These are phyloP conservation scores for Truncatella angustata DNA, from an alignment of 2,329 filamentous ascomycete species.

Conservation along the genomic window DNA sequence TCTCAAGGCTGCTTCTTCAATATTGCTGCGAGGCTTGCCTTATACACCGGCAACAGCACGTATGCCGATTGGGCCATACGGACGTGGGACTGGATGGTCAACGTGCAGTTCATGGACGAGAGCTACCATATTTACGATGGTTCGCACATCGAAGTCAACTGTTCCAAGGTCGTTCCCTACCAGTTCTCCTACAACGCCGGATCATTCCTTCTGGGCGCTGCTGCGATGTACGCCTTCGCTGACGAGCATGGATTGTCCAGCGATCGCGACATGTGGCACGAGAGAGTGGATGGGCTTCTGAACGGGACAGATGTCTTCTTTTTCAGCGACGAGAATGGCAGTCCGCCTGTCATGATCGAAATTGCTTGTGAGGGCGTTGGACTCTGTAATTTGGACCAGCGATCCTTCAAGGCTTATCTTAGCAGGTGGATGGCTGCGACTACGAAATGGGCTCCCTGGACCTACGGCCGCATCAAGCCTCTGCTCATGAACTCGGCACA, in stretches of 20 bases:
- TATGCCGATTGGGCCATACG: constrained; percentile 76
- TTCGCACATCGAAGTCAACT: constrained; percentile 54
- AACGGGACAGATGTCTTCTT: constrained; percentile 54
- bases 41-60: constrained; percentile 74
- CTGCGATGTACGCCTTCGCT: constrained; percentile 67
- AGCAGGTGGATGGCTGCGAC: constrained; percentile 61
- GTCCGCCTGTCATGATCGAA: constrained; percentile 55
- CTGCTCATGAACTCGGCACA: constrained; percentile 54
- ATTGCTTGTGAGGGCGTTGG: constrained; percentile 62
- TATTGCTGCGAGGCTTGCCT: constrained; percentile 64
- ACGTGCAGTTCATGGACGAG: constrained; percentile 56
- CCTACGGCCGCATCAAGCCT: constrained; percentile 49
- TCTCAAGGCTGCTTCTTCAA: constrained; percentile 64
- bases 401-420: constrained; percentile 64
- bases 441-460: constrained; percentile 63
- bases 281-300: constrained; percentile 56
- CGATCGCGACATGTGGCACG: constrained; percentile 52
- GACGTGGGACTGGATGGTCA: constrained; percentile 68
- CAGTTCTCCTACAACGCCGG: constrained; percentile 72
- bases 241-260: constrained; percentile 26
- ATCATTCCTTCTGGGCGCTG: constrained; percentile 62
- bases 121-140: constrained; percentile 64
- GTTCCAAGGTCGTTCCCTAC: constrained; percentile 55
- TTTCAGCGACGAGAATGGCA: constrained; percentile 43
- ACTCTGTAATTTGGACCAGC: constrained; percentile 61